Evolutionary conservation across 345 rosid genomes (phyloP), one percentile per base, ranked within the genome.

Genomic region (Turnera subulata): DNA sequence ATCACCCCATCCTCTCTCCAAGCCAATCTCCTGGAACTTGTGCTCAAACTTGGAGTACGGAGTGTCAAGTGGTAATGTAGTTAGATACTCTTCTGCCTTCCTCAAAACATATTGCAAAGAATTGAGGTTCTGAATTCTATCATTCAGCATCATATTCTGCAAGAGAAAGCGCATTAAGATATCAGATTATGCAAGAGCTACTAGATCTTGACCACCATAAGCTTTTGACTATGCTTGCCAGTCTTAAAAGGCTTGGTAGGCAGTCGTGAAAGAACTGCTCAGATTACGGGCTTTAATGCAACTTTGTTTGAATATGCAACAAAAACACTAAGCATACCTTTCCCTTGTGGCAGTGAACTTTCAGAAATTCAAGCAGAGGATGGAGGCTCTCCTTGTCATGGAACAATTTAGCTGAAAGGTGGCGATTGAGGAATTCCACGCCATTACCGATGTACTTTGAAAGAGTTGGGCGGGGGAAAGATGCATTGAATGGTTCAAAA

Each of bases 1-100:
- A 58, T 91, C 80, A 53, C 98, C 98, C 98, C 98, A 91, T 7
- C 98, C 98, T 49, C 90, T 84, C 78, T 91, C 95, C 44, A 91
- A 73, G 20, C 98, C 98, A 33, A 88, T 88, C 67, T 88, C 92
- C 80, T 91, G 95, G 77, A 91, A 91, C 76, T 70, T 82, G 72
- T 76, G 70, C 60, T 82, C 92, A 9, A 91, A 80, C 2, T 86
- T 66, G 25, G 85, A 71, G 61, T 62, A 86, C 0, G 83, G 85
- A 9, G 92, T 91, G 45, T 73, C 80, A 0, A 78, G 77, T 16
- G 72, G 67, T 42, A 86, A 72, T 35, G 81, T 53, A n/a, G 68
- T 11, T 1, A 91, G 80, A 64, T 75, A 88, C 62, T 84, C 91
- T 84, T 91, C 96, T 4, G 98, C 98, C 82, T 88, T 88, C 73